Evolutionary conservation across 805 yeast genomes (phyloP).

Genomic region (Ogataea siamensis): DNA sequence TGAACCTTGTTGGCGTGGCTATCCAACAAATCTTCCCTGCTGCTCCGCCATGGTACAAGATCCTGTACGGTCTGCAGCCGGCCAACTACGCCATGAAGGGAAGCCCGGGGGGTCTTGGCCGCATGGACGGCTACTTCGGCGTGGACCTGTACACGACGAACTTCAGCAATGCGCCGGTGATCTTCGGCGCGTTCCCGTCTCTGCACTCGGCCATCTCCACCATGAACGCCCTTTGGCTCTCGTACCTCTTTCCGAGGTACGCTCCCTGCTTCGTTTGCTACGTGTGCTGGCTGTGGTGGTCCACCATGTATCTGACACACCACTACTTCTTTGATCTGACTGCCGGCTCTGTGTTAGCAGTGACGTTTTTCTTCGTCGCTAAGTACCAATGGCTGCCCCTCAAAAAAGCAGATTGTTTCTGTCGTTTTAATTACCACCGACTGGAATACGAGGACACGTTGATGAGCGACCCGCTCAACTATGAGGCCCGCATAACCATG

Average conservation of each 20-base stretch:
- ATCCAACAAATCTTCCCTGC: constrained; percentile 82
- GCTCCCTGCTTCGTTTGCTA: constrained; percentile 65
- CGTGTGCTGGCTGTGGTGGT: constrained; percentile 96
- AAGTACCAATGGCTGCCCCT: constrained; percentile 66
- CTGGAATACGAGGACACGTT: constrained; percentile 36
- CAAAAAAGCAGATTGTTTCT: constrained; percentile 48
- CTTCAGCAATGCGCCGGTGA: constrained; percentile 80
- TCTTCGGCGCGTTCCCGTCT: constrained; percentile 74
- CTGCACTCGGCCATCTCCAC: constrained; percentile 90
- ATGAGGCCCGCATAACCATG: constrained; percentile 10
- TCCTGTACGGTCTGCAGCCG: constrained; percentile 74
- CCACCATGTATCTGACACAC: constrained; percentile 96
- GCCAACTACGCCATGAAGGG: constrained; percentile 90
- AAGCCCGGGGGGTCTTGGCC: constrained; percentile 87
- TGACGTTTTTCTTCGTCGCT: constrained; percentile 65
- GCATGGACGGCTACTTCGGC: constrained; percentile 78
- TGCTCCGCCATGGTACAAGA: constrained; percentile 96
- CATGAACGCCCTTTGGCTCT: constrained; percentile 82
- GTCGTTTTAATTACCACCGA: constrained; percentile 66
- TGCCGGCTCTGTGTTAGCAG: constrained; percentile 80
- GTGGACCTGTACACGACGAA: constrained; percentile 77
- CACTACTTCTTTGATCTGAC: constrained; percentile 90
- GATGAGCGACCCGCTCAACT: constrained; percentile 35
- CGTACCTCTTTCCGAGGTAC: constrained; percentile 73
- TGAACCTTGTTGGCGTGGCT: constrained; percentile 82